Percentiles rank a stretch among this genome's conserved stretches.
These are phyloP conservation scores for Psidium friedrichsthalianum DNA, from an alignment of 345 rosid species.

Conservation along the genomic window DNA sequence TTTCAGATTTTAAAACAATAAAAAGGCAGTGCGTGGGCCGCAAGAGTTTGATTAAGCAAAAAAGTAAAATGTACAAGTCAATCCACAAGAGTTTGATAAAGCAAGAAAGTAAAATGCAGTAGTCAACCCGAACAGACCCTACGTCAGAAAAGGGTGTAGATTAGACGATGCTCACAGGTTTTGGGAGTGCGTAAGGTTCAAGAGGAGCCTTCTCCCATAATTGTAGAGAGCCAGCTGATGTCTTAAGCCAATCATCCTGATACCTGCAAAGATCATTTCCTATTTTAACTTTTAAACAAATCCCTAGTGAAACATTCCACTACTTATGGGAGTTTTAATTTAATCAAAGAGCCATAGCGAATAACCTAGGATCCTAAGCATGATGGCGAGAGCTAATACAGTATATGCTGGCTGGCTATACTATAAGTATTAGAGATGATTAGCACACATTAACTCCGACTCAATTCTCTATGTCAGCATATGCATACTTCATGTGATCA, in stretches of 20 bases:
- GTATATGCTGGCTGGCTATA: not conserved
- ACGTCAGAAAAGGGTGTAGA: not conserved
- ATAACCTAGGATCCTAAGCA: not conserved
- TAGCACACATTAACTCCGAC: not conserved
- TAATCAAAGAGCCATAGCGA: not conserved
- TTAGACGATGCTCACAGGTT: conserved; percentile 47
- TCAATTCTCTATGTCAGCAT: not conserved
- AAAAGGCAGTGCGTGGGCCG: not conserved
- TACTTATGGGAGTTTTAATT: not conserved
- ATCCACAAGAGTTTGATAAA: not conserved
- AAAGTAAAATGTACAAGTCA: not conserved
- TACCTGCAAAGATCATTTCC: conserved; percentile 37
- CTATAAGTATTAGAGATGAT: not conserved
- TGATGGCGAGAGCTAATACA: not conserved
- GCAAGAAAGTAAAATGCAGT: not conserved
- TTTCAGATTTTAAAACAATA: not conserved
- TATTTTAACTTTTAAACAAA: not conserved
- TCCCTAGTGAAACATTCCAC: not conserved
- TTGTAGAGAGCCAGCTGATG: conserved; percentile 71
- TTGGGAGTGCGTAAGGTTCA: conserved; percentile 84
- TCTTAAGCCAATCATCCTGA: conserved; percentile 99
- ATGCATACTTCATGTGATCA: not conserved
- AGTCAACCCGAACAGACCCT: not conserved
- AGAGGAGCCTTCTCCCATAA: conserved; percentile 98
- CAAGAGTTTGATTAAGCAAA: not conserved